Percentiles rank a stretch among this genome's conserved stretches.
These are phyloP conservation scores for Spergularia bocconei DNA, from an alignment of 148 eudicot genomes.

Conservation along the genomic window DNA sequence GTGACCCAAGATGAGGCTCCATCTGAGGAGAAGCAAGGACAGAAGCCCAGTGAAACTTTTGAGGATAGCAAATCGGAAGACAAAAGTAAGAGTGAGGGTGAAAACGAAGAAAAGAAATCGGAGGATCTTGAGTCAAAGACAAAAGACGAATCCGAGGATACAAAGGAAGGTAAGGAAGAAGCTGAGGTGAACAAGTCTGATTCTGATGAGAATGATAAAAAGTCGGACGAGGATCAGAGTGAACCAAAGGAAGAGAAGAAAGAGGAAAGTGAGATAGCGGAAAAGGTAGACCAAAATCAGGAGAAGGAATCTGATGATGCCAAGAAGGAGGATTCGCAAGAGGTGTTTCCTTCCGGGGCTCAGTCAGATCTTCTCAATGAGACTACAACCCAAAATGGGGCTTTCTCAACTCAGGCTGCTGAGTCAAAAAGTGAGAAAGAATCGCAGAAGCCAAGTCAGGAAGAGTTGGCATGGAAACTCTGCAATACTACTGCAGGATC, in stretches of 20 bases:
- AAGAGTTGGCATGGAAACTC: constrained; percentile 49
- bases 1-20: constrained; percentile 28
- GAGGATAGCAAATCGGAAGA: constrained; percentile 33
- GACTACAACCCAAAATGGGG: constrained; percentile 63
- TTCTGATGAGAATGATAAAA: constrained; percentile 23
- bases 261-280: constrained; percentile 35
- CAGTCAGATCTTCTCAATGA: constrained; percentile 77
- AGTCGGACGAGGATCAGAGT: constrained; percentile 26
- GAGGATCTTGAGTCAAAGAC: constrained; percentile 42
- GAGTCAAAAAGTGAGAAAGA: constrained; percentile 81
- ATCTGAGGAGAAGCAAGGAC: constrained; percentile 32
- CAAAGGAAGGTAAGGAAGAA: constrained; percentile 31
- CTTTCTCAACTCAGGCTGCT: constrained; percentile 70
- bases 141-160: constrained; percentile 42
- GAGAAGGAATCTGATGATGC: constrained; percentile 40
- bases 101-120: constrained; percentile 25
- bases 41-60: constrained; percentile 20
- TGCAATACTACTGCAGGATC: constrained; percentile 80
- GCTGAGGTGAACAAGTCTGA: constrained; percentile 33
- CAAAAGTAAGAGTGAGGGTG: constrained; percentile 15
- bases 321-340: constrained; percentile 38
- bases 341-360: constrained; percentile 72
- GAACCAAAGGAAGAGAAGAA: constrained; percentile 11
- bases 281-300: constrained; percentile 36
- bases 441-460: constrained; percentile 40